phyloP scores from a whole-genome alignment of 2,329 filamentous ascomycete genomes.

The Colletotrichum tabaci region DNA sequence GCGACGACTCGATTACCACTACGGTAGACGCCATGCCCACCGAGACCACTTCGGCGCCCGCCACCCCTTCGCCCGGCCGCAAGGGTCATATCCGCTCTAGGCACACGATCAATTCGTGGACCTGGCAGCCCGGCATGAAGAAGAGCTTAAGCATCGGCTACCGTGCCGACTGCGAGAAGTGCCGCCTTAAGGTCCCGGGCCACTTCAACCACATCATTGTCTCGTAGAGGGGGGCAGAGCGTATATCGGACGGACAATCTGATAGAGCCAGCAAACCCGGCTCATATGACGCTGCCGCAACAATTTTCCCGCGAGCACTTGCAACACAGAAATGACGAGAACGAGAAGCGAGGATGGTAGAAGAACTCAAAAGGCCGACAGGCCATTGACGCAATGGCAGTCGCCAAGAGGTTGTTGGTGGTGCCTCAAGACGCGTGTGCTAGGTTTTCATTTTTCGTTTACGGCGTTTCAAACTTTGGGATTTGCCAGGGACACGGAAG shows the following conservation, averaged over 20 bases:
- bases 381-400: conserved; percentile 1
- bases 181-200: conserved; percentile 79
- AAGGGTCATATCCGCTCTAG: conserved; percentile 72
- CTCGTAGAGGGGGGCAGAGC: conserved; percentile 60
- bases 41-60: conserved; percentile 48
- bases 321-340: not conserved
- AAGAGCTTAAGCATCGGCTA: conserved; percentile 85
- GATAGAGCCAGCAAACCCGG: not conserved
- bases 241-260: not conserved
- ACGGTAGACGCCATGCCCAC: conserved; percentile 25
- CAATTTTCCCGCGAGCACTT: not conserved
- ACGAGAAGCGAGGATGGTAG: not conserved
- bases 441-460: not conserved
- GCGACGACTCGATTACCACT: conserved; percentile 26
- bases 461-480: conserved; percentile 20
- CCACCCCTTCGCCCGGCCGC: conserved; percentile 61
- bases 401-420: not conserved
- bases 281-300: conserved; percentile 26
- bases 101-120: conserved; percentile 74
- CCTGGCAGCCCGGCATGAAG: conserved; percentile 75
- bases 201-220: conserved; percentile 87
- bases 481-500: conserved; percentile 5
- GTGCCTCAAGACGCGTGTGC: not conserved
- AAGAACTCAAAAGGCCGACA: not conserved
- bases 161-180: conserved; percentile 84